These are phyloP conservation scores for Aspergillus sparsus DNA, from an alignment of 495 filamentous ascomycete species.

Conservation along the genomic window DNA sequence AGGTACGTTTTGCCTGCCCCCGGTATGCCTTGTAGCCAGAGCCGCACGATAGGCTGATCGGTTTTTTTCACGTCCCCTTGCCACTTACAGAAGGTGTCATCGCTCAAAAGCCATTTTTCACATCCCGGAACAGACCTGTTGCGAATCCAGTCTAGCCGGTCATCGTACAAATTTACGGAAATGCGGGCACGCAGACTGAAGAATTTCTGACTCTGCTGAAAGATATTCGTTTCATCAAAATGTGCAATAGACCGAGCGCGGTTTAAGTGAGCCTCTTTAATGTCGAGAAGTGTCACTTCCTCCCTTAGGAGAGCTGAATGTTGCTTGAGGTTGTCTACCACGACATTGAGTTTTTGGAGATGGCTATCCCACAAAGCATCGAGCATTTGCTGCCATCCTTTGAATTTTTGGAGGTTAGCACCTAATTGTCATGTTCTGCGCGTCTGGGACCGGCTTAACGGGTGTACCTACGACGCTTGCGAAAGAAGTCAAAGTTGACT, in stretches of 20 bases:
- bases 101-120: not conserved
- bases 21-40: constrained; percentile 3
- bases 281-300: not conserved
- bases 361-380: not conserved
- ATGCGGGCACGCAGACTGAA: not conserved
- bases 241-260: not conserved
- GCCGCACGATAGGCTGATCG: too few relatives aligned
- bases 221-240: not conserved
- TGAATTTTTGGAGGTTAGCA: not conserved
- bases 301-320: not conserved
- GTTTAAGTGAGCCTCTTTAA: not conserved
- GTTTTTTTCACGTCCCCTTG: not conserved
- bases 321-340: not conserved
- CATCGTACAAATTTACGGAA: not conserved
- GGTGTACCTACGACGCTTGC: not conserved
- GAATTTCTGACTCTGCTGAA: not conserved
- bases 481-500: not conserved
- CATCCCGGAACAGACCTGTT: not conserved
- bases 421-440: not conserved
- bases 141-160: not conserved
- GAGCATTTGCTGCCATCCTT: constrained; percentile 1
- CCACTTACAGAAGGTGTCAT: not conserved
- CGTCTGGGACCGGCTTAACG: too few relatives aligned
- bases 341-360: not conserved
- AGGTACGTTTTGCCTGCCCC: not conserved